A percentile compares a stretch with the other conserved stretches of the same genome.
Evolutionary conservation across 176 grass and related monocot species (phyloP).

Genomic region (maize (Zea mays)): Zm-B73-REFERENCE-NAM-5.0 NC_050096.1:241303501-241304000

Average conservation of each 20-base stretch:
- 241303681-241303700: background rate
- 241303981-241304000: too few relatives aligned
- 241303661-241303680: background rate
- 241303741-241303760: background rate
- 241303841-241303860: too few relatives aligned
- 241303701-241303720: background rate
- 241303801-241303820: too few relatives aligned
- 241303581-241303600: background rate
- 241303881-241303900: too few relatives aligned
- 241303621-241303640: background rate
- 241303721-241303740: background rate
- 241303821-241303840: too few relatives aligned
- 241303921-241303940: too few relatives aligned
- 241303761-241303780: background rate
- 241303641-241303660: background rate
- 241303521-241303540: conserved; percentile 8
- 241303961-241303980: too few relatives aligned
- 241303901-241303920: too few relatives aligned
- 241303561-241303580: too few relatives aligned
- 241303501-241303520: background rate
- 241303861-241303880: too few relatives aligned
- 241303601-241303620: conserved; percentile 18
- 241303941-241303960: too few relatives aligned
- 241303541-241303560: conserved; percentile 19
- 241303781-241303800: too few relatives aligned